Percentiles rank a stretch among this genome's conserved stretches.
phyloP scores from a whole-genome alignment of 306 rosid genomes.

The Hippophae tibetana region DNA sequence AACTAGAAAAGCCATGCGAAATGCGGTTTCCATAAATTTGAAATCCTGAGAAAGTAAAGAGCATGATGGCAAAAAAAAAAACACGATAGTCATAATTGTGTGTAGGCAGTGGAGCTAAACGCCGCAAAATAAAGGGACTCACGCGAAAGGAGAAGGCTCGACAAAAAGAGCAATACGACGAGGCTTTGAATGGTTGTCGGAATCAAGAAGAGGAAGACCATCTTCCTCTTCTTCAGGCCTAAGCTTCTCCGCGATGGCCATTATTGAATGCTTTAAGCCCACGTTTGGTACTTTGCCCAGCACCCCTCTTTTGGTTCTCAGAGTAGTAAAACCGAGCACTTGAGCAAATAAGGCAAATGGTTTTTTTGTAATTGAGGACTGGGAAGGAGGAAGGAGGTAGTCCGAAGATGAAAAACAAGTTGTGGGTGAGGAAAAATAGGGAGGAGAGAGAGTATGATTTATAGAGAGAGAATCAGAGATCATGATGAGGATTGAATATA shows the following conservation, averaged over 20 bases:
- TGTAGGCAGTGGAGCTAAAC: conserved; percentile 7
- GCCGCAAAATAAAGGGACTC: conserved; percentile 20
- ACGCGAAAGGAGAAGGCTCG: conserved; percentile 99
- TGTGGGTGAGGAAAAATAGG: conserved; percentile 23
- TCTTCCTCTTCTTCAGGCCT: conserved; percentile 50
- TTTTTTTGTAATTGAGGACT: conserved; percentile 23
- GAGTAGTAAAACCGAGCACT: conserved; percentile 17
- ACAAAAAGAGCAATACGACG: conserved; percentile 95
- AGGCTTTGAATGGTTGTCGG: conserved; percentile 54
- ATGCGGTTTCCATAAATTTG: no score
- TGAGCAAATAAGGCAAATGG: conserved; percentile 28
- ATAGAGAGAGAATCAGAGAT: conserved; percentile 27
- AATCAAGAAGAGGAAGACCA: conserved; percentile 57
- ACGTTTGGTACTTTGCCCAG: conserved; percentile 18
- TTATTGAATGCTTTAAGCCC: conserved; percentile 36
- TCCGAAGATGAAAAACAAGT: conserved; percentile 7
- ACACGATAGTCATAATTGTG: conserved; percentile 9
- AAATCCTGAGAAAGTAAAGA: neutral
- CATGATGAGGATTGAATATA: conserved; percentile 23
- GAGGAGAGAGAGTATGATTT: conserved; percentile 59
- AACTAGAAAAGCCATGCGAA: neutral
- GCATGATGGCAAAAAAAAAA: neutral
- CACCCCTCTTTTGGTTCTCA: conserved; percentile 10
- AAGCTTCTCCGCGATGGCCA: conserved; percentile 50
- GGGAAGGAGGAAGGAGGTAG: conserved; percentile 7